Conservation (phyloP, 148 eudicot genomes). For the Selenicereus undatus region DNA sequence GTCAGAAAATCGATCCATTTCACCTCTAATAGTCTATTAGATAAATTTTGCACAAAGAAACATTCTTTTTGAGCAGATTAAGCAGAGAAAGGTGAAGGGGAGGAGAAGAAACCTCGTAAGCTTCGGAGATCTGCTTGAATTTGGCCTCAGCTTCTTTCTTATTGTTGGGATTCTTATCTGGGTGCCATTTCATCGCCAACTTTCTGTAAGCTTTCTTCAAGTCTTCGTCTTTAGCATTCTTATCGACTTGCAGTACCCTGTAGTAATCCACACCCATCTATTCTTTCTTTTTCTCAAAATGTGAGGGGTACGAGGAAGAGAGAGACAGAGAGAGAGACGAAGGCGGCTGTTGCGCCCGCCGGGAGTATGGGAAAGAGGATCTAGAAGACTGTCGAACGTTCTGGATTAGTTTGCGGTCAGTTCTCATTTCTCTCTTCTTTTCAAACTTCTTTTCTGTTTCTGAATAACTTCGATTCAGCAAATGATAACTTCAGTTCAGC, state of each 20-base stretch:
- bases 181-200: slow-evolving; percentile 53
- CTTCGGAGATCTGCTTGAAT: slow-evolving; percentile 60
- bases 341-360: not conserved
- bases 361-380: not conserved
- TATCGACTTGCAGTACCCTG: slow-evolving; percentile 38
- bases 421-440: not conserved
- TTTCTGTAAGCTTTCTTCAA: slow-evolving; percentile 56
- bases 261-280: slow-evolving; percentile 18
- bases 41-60: no score
- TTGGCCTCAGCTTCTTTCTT: slow-evolving; percentile 56
- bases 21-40: not conserved
- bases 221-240: slow-evolving; percentile 45
- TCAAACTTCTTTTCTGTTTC: not conserved
- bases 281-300: not conserved
- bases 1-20: not conserved
- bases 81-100: not conserved
- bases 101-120: slow-evolving; percentile 41
- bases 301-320: no score
- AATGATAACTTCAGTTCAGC: no score
- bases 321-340: not conserved
- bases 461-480: no score
- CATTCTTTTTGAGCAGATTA: no score
- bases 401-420: not conserved
- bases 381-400: slow-evolving; percentile 4
- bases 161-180: slow-evolving; percentile 51